phyloP scores from a whole-genome alignment of 352 stramenopile genomes.

The Elongisporangium anandrum region DNA sequence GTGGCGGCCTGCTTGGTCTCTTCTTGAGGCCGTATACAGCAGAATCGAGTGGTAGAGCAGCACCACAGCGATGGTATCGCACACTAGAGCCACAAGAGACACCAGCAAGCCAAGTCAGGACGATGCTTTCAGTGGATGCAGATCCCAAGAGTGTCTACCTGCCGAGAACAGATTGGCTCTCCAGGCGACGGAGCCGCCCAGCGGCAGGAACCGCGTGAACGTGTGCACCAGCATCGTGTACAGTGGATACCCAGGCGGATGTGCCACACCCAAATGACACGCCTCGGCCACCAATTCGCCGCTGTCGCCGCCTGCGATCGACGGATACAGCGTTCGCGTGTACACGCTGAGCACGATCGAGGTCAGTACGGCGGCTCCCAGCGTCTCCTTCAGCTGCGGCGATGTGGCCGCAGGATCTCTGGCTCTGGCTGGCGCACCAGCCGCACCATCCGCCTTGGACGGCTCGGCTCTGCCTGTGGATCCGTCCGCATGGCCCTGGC shows the following conservation, averaged over 20 bases:
- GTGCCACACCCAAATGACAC: slow-evolving; percentile 89
- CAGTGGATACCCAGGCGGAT: slow-evolving; percentile 93
- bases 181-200: slow-evolving; percentile 52
- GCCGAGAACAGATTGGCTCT: slow-evolving; percentile 88
- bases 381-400: not conserved
- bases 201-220: slow-evolving; percentile 35
- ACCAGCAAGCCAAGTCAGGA: slow-evolving; percentile 3
- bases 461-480: not conserved
- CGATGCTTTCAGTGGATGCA: not conserved
- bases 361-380: slow-evolving; percentile 8
- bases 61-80: slow-evolving; percentile 41
- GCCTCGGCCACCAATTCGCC: slow-evolving; percentile 93
- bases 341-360: slow-evolving; percentile 55
- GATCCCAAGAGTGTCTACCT: slow-evolving; percentile 22
- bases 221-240: slow-evolving; percentile 89
- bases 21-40: slow-evolving; percentile 29
- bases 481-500: not conserved
- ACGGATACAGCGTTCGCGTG: slow-evolving; percentile 72
- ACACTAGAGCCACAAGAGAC: slow-evolving; percentile 24
- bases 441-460: not conserved
- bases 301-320: slow-evolving; percentile 87
- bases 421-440: not conserved
- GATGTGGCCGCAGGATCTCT: not conserved
- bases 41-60: slow-evolving; percentile 59
- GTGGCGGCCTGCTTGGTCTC: slow-evolving; percentile 7